Evolutionary conservation across 2,329 filamentous ascomycete species (phyloP), one percentile per base, ranked within the genome.

Genomic region (Phyllosticta citriasiana): DNA sequence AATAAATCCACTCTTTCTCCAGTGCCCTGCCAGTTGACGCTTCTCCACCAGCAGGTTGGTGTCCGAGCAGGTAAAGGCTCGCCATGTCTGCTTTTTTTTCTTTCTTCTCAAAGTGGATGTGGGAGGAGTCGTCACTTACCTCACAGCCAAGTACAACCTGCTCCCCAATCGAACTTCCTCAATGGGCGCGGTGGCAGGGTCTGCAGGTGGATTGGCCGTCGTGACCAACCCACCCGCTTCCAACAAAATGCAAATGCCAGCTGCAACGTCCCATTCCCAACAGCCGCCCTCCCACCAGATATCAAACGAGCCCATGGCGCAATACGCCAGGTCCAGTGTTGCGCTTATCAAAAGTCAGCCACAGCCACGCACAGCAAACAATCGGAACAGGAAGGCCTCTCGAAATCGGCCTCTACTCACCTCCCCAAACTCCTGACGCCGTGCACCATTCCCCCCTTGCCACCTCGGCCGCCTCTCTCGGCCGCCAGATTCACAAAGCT

Each of bases 211-310:
- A 66, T 90, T 90, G 0, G 87, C 88, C 2, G 85, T 88, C 0
- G 88, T 91, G 22, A 91, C 79, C 3, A 91, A 71, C 0, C 88
- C 88, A 1, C 88, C 88, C 2, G 88, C 88, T 74, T 91, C 88
- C 62, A 85, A 76, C 0, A 91, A 74, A 51, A 91, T 85, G 4
- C 86, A 87, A 62, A 90, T 84, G 1, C 88, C 88, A 12, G 88
- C 88, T 1, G 88, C 87, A 3, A 91, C 88, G 66, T 91, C 88
- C 87, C 88, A 91, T 73, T 91, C 88, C 88, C 88, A 90, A 68
- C 87, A 90, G 0, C 88, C 88, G 2, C 87, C 88, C 70, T 91
- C 88, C 88, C 88, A 91, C 88, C 88, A 91, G 10, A 91, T 89
- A 72, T 91, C 88, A 65, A 91, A 86, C 0, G 84, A 79, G 0